Conservation (phyloP, 495 filamentous ascomycete genomes). For the Penicillium fimorum region DNA sequence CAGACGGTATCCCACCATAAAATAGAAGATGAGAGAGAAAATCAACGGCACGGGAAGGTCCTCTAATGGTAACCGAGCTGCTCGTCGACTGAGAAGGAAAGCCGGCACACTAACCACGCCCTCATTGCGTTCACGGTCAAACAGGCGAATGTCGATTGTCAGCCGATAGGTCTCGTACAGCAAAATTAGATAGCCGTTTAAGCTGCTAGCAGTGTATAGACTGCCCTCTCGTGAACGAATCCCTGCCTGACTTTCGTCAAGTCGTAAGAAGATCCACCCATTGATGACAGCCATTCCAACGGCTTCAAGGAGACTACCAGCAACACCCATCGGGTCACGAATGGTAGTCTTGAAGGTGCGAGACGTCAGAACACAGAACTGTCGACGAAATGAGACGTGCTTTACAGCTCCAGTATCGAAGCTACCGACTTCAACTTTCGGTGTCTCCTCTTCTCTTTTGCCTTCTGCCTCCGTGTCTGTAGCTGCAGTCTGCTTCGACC, state of each 20-base stretch:
- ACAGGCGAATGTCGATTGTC: slow-evolving; percentile 66
- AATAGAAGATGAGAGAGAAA: slow-evolving; percentile 68
- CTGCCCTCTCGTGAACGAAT: slow-evolving; percentile 61
- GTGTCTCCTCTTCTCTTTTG: slow-evolving; percentile 1
- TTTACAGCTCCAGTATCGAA: slow-evolving; percentile 15
- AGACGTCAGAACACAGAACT: slow-evolving; percentile 61
- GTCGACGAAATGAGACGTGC: slow-evolving; percentile 51
- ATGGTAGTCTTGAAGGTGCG: slow-evolving; percentile 65
- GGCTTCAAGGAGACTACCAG: slow-evolving; percentile 63
- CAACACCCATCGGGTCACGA: slow-evolving; percentile 69
- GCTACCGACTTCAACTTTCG: background rate
- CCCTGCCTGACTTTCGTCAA: slow-evolving; percentile 59
- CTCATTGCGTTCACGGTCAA: slow-evolving; percentile 71
- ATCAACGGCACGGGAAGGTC: slow-evolving; percentile 67
- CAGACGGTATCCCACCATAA: slow-evolving; percentile 68
- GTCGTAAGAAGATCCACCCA: slow-evolving; percentile 67
- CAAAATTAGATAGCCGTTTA: slow-evolving; percentile 72
- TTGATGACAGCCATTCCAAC: slow-evolving; percentile 63
- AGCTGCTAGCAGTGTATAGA: slow-evolving; percentile 61
- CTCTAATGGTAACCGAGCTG: slow-evolving; percentile 63
- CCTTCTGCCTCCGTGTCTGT: background rate
- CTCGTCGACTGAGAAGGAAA: slow-evolving; percentile 62
- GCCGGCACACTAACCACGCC: slow-evolving; percentile 65
- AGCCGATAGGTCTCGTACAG: slow-evolving; percentile 71
- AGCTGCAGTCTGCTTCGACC: slow-evolving; percentile 20